Evolutionary conservation across 108 stramenopile genomes (phyloP), one percentile per base, ranked within the genome.

Genomic region (Skeletonema potamos): DNA sequence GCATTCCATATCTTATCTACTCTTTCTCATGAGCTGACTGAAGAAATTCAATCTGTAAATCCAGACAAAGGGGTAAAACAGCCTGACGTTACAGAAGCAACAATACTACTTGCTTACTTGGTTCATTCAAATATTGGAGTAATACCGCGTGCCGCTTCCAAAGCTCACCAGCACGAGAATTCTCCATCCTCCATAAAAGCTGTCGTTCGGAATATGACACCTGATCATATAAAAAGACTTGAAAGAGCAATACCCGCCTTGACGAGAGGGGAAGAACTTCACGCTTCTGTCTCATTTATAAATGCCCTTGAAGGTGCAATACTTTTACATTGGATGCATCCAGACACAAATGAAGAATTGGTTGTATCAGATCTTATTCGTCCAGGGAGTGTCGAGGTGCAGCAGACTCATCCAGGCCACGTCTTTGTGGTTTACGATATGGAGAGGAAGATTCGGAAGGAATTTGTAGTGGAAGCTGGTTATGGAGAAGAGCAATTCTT

Each of bases 341-440:
- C 73, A 17, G 66, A 83, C 24, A 85, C 77, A 27, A 68, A 67
- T 8, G 82, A 90, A 29, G 76, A 72, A 28, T 56, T 76, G 11
- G 65, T 74, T 24, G 68, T 83, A 6, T 48, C 73, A 17, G 73
- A 65, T 13, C 44, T 64, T 18, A 71, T 85, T 8, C 61, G 66
- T 30, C 66, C 73, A 10, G 86, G 86, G 7, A 48, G 30, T 11
- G 66, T 72, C 8, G 77, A 60, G 29, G 57, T 71, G 12, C 66
- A 79, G 15, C n/a, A 66, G 2, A 75, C 77, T 12, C 78, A 84
- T 82, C 86, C 86, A 2, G 81, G 77, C 10, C 86, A 86, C 70
- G 34, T 39, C 5, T 86, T 86, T 37, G 74, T 72, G 17, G 77
- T 70, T 0, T 86, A 86, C 64, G 75, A 85, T 61, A 56, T 74